phyloP scores from a whole-genome alignment of 2,329 filamentous ascomycete species.

The Geoglossum cookeanum region DNA sequence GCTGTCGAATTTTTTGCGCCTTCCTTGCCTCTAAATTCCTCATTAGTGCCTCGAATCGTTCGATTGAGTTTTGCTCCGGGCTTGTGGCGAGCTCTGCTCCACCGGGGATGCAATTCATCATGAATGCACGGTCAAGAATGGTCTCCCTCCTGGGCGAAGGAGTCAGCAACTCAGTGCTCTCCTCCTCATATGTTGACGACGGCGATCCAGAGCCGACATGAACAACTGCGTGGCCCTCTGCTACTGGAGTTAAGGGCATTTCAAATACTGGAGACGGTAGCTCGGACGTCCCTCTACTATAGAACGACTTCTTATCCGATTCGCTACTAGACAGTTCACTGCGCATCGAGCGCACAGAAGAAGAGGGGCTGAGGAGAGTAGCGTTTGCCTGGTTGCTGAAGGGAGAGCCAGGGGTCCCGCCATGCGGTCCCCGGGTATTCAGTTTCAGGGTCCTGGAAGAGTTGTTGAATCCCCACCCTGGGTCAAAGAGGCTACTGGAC shows the following conservation, averaged over 20 bases:
- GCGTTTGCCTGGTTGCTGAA: neutral
- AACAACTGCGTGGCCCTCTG: slow-evolving; percentile 23
- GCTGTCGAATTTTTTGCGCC: slow-evolving; percentile 5
- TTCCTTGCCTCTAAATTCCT: slow-evolving; percentile 30
- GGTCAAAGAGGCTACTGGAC: neutral
- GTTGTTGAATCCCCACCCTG: neutral
- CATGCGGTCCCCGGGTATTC: neutral
- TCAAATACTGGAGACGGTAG: neutral
- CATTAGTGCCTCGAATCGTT: slow-evolving; percentile 48
- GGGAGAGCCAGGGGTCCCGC: neutral
- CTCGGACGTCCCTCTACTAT: neutral
- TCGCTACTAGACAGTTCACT: slow-evolving; percentile 4
- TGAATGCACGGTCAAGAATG: slow-evolving; percentile 47
- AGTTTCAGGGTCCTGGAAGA: neutral
- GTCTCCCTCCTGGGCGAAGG: slow-evolving; percentile 34
- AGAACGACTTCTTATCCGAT: slow-evolving; percentile 2
- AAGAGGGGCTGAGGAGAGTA: neutral
- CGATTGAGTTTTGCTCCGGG: slow-evolving; percentile 44
- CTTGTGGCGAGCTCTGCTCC: slow-evolving; percentile 36
- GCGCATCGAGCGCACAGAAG: slow-evolving; percentile 1
- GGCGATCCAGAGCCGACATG: slow-evolving; percentile 33
- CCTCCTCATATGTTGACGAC: slow-evolving; percentile 13
- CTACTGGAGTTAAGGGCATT: slow-evolving; percentile 1
- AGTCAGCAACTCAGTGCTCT: slow-evolving; percentile 13
- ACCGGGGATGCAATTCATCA: slow-evolving; percentile 42